Conservation (phyloP, 345 rosid genomes). For the Lepidium aucheri region DNA sequence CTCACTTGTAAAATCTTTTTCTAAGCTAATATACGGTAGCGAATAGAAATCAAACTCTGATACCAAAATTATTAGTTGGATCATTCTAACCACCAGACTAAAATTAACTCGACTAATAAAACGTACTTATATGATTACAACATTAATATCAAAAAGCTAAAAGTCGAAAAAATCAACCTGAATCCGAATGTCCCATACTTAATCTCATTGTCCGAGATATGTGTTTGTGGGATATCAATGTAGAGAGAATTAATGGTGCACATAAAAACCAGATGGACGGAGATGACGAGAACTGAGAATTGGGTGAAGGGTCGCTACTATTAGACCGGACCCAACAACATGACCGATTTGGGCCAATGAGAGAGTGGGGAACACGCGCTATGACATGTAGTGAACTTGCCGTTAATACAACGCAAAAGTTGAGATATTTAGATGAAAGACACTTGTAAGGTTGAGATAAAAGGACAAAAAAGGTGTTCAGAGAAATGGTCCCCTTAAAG, state of each 20-base stretch:
- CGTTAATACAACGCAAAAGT: constrained; percentile 22
- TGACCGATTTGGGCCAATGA: constrained; percentile 2
- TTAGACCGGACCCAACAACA: constrained; percentile 18
- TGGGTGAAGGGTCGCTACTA: constrained; percentile 20
- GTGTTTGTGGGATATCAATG: too few species aligned
- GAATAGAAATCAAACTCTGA: too few species aligned
- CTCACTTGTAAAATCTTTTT: too few species aligned
- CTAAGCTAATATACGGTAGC: too few species aligned
- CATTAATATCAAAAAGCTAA: too few species aligned
- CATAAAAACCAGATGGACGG: neutral
- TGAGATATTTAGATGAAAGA: constrained; percentile 4
- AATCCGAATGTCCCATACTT: too few species aligned
- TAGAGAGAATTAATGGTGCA: neutral
- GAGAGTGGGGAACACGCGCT: constrained; percentile 19
- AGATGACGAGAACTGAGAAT: constrained; percentile 15
- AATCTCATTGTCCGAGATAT: too few species aligned
- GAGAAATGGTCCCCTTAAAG: constrained; percentile 23
- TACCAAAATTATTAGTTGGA: too few species aligned
- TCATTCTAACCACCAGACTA: too few species aligned
- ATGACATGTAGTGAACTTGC: constrained; percentile 24
- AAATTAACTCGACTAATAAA: too few species aligned
- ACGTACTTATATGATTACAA: too few species aligned
- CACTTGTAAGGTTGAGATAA: constrained; percentile 20
- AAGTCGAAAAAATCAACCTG: too few species aligned
- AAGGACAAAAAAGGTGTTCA: constrained; percentile 14